Evolutionary conservation across 192 early-diverging fungal genomes (phyloP).

Genomic region (Lunasporangiospora selenospora): DNA sequence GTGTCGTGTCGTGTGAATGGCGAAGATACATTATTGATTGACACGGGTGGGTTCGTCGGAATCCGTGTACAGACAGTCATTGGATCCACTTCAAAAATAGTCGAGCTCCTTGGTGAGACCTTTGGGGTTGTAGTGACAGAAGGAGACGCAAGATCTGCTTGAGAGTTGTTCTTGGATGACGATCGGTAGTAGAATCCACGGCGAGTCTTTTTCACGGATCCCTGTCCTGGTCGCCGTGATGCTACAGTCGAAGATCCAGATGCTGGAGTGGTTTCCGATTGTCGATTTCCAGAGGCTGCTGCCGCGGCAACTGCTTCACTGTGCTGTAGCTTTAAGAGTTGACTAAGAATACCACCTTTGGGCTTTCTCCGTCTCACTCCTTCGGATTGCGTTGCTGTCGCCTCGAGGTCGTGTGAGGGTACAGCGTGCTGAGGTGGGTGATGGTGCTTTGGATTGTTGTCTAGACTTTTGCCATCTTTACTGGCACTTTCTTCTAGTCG

Average conservation of each 20-base stretch:
- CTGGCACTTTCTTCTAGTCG: constrained; percentile 7
- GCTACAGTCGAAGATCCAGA: not conserved
- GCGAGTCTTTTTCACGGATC: constrained; percentile 31
- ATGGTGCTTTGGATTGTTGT: no score
- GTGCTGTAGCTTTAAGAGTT: constrained; percentile 24
- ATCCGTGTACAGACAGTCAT: constrained; percentile 5
- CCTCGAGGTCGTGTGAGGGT: not conserved
- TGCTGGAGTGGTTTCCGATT: no score
- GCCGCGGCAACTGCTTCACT: constrained; percentile 33
- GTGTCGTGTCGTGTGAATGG: constrained; percentile 3
- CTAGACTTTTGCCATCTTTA: no score
- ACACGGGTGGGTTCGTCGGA: constrained; percentile 22
- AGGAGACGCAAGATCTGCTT: constrained; percentile 18
- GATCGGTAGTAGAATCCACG: constrained; percentile 34
- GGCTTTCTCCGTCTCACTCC: constrained; percentile 34
- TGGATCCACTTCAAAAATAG: constrained; percentile 30
- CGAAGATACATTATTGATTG: constrained; percentile 15
- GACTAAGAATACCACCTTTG: constrained; percentile 40
- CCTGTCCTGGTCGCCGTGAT: constrained; percentile 3
- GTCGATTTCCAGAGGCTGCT: constrained; percentile 2
- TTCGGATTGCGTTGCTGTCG: not conserved
- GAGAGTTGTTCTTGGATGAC: constrained; percentile 37
- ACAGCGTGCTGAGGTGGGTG: not conserved
- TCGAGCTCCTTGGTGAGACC: constrained; percentile 32
- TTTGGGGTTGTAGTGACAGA: constrained; percentile 23